phyloP scores from a whole-genome alignment of 2,329 filamentous ascomycete genomes.

The Penicillium sp. region DNA sequence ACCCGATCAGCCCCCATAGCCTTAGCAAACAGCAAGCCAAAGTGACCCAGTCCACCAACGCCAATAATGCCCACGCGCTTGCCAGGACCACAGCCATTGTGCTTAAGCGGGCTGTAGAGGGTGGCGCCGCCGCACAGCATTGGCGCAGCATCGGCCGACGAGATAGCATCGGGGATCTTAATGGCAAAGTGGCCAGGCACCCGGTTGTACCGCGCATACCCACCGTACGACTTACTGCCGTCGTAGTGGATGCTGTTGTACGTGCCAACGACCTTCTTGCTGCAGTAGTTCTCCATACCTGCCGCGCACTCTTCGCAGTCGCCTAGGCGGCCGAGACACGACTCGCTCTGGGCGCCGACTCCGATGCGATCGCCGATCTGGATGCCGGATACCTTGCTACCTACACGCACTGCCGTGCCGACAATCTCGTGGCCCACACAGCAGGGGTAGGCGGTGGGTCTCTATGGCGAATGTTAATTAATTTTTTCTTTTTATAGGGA shows the following conservation, averaged over 20 bases:
- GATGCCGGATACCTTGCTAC: conserved; percentile 40
- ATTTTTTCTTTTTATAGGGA: neutral
- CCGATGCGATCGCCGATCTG: conserved; percentile 44
- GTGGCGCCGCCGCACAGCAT: conserved; percentile 80
- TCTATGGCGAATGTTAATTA: conserved; percentile 18
- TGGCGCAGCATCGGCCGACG: conserved; percentile 58
- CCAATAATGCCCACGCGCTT: conserved; percentile 71
- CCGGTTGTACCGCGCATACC: conserved; percentile 58
- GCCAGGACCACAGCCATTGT: conserved; percentile 67
- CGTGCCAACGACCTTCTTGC: conserved; percentile 29
- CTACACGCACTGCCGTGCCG: conserved; percentile 58
- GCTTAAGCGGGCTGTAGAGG: conserved; percentile 65
- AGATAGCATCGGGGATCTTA: conserved; percentile 55
- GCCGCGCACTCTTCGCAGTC: conserved; percentile 55
- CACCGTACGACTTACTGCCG: conserved; percentile 65
- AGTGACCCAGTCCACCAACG: conserved; percentile 71
- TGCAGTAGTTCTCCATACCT: conserved; percentile 41
- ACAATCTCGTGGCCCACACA: conserved; percentile 66
- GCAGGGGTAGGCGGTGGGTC: conserved; percentile 40
- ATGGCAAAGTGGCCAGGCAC: conserved; percentile 58
- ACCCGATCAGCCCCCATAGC: conserved; percentile 68
- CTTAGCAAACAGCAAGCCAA: conserved; percentile 68
- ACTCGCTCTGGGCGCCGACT: conserved; percentile 60
- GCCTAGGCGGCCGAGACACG: conserved; percentile 47
- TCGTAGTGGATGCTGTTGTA: conserved; percentile 41